Percentiles rank a stretch among this genome's conserved stretches.
Conservation (phyloP, 2,329 filamentous ascomycete genomes). For the Trichoderma semiorbis region DNA sequence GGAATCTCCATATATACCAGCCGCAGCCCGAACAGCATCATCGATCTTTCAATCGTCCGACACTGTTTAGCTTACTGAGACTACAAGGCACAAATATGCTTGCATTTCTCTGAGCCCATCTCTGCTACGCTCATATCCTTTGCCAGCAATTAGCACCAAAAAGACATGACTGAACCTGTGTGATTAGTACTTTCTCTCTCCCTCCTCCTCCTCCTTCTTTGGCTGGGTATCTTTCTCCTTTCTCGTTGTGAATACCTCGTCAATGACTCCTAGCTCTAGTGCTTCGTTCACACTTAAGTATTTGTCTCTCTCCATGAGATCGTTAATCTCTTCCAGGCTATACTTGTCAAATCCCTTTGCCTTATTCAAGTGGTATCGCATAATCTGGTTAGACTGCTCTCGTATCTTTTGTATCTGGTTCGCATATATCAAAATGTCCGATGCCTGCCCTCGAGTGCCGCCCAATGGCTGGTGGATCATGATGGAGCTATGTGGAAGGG, state of each 20-base stretch:
- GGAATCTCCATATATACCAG: background rate
- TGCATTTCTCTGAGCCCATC: background rate
- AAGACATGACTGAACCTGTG: background rate
- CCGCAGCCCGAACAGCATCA: background rate
- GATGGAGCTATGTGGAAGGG: conserved; percentile 86
- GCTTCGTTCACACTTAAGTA: conserved; percentile 90
- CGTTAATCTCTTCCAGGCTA: conserved; percentile 78
- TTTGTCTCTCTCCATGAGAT: conserved; percentile 94
- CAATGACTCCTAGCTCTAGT: conserved; percentile 83
- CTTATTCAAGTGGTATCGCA: conserved; percentile 78
- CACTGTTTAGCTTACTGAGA: background rate
- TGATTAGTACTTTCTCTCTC: conserved; percentile 12
- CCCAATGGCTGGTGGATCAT: conserved; percentile 97
- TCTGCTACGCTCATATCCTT: background rate
- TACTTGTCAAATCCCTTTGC: conserved; percentile 72
- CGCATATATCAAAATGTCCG: conserved; percentile 93
- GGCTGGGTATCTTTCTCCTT: conserved; percentile 37
- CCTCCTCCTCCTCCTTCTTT: conserved; percentile 19
- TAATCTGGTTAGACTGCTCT: conserved; percentile 85
- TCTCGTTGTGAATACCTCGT: conserved; percentile 75
- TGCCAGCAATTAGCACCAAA: background rate
- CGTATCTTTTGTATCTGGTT: conserved; percentile 91
- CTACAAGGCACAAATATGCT: background rate
- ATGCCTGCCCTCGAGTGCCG: conserved; percentile 60
- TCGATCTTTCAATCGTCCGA: background rate